Evolutionary conservation across 257 asterid genomes (phyloP), one percentile per base, ranked within the genome.

Genomic region (Nicotiana otophora): DNA sequence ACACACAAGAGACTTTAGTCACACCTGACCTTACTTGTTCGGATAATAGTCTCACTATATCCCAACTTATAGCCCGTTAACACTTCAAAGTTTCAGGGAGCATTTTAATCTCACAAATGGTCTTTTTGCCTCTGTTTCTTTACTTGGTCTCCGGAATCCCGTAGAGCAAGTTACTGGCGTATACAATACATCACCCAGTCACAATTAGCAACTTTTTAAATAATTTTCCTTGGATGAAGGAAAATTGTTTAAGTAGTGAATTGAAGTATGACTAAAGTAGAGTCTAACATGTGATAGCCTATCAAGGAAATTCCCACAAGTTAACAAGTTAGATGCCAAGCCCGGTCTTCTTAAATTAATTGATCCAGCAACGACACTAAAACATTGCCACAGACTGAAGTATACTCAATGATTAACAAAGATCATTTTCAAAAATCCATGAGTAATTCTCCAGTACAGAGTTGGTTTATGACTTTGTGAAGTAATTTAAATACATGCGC

Each of bases 41-140:
- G 5, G 17, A 42, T 16, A 84, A 84, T 57, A 66, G 31, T 80
- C 53, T 34, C 67, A 82, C 87, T 4, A 79, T 62, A 16, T 84
- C 86, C 4, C 80, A 86, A 63, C 77, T 78, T 66, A 39, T 78
- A 15, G 83, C 86, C 5, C 82, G 89, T 34, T 86, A 46, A 86
- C 67, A 23, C 20, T 82, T 57, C 28, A 74, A 33, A 20, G 57
- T 23, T 81, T 81, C 77, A 17, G 19, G 33, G 34, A 34, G 57
- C 64, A 58, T 58, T 19, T 58, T 58, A 58, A 58, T 58, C 11
- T 58, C 64, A 58, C 11, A 17, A 19, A 19, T 58, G 61, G 28
- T 58, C 28, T 1, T 58, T 58, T 67, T 67, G 30, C 46, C 58
- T 34, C 28, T 4, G 72, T 30, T 14, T 65, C 33, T 0, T 70